These are phyloP conservation scores for Lotmaria passim DNA, from an alignment of 208 protist genomes.

Conservation along the genomic window DNA sequence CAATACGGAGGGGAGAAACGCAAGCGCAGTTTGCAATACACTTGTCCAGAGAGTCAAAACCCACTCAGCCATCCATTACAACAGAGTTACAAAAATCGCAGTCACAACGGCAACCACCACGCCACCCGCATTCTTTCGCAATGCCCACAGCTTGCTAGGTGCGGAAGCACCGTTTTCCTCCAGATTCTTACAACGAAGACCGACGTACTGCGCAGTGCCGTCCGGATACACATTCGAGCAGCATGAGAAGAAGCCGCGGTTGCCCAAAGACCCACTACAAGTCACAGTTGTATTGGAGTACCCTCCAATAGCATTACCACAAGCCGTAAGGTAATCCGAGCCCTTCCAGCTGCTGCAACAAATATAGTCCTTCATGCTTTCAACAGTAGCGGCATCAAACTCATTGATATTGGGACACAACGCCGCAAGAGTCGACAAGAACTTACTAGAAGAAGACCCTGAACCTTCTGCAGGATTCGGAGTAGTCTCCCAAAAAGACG, in stretches of 20 bases:
- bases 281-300: constrained; percentile 25
- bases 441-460: neutral
- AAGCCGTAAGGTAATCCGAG: neutral
- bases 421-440: neutral
- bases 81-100: neutral
- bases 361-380: constrained; percentile 12
- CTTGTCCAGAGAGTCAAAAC: no score
- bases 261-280: constrained; percentile 28
- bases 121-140: neutral
- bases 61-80: neutral
- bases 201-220: constrained; percentile 12
- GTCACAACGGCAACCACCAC: constrained; percentile 6
- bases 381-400: neutral
- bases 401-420: constrained; percentile 19
- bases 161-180: neutral
- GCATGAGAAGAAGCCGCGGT: constrained; percentile 28
- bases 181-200: constrained; percentile 13
- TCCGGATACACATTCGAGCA: constrained; percentile 16
- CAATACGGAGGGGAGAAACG: no score
- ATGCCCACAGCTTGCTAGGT: neutral
- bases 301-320: constrained; percentile 19
- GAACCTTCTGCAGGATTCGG: neutral
- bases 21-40: no score
- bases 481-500: neutral
- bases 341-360: constrained; percentile 25